These are phyloP conservation scores for Aspergillus latus DNA, from an alignment of 2,329 filamentous ascomycete species.

Conservation along the genomic window DNA sequence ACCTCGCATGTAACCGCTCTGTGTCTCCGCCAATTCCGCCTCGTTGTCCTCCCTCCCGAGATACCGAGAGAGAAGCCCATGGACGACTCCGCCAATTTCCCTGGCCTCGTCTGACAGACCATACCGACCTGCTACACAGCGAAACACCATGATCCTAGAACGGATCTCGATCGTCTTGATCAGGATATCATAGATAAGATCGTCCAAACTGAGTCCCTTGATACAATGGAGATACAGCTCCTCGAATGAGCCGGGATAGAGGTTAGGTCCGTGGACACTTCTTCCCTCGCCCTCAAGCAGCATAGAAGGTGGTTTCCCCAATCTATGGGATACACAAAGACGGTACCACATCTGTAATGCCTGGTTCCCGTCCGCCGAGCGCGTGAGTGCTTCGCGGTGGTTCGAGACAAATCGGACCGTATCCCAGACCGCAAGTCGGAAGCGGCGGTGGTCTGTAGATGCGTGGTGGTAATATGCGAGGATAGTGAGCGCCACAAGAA, in stretches of 20 bases:
- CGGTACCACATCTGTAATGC: constrained; percentile 26
- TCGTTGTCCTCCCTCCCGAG: background rate
- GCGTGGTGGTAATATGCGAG: constrained; percentile 21
- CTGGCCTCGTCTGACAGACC: constrained; percentile 7
- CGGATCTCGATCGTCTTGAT: constrained; percentile 24
- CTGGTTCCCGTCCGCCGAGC: background rate
- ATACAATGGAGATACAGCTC: constrained; percentile 21
- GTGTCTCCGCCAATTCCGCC: background rate
- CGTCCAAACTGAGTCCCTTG: constrained; percentile 19
- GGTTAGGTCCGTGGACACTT: constrained; percentile 13
- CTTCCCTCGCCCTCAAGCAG: constrained; percentile 20
- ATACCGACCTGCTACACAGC: constrained; percentile 10
- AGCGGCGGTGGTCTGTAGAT: constrained; percentile 15
- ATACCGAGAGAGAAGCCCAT: background rate
- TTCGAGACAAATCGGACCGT: constrained; percentile 13
- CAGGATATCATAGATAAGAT: constrained; percentile 26
- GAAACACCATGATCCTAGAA: constrained; percentile 18
- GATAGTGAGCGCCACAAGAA: constrained; percentile 10
- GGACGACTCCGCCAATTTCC: background rate
- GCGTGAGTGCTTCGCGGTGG: background rate
- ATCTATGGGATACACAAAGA: constrained; percentile 21
- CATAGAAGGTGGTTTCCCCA: constrained; percentile 19
- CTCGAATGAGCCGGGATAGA: constrained; percentile 14
- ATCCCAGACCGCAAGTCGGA: constrained; percentile 15
- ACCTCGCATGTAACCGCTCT: background rate